phyloP scores from a whole-genome alignment of 2,329 filamentous ascomycete genomes.

The Sphaerostilbella broomeana region DNA sequence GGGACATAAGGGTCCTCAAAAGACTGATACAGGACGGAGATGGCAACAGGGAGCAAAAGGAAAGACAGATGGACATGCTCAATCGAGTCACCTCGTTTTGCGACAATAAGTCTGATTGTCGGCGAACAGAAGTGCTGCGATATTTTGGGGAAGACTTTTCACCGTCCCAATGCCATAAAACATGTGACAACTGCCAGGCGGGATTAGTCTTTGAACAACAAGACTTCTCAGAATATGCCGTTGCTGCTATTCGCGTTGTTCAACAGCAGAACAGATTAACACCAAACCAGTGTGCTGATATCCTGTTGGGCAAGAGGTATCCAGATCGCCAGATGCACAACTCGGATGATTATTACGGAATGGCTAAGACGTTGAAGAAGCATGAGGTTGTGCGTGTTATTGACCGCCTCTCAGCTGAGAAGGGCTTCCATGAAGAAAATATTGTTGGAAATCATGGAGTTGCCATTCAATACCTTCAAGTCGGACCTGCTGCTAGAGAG shows the following conservation, averaged over 20 bases:
- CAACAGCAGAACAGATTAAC: slow-evolving; percentile 57
- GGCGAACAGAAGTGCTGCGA: slow-evolving; percentile 78
- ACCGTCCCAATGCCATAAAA: slow-evolving; percentile 60
- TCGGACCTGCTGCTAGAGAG: slow-evolving; percentile 34
- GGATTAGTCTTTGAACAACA: slow-evolving; percentile 62
- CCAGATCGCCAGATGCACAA: slow-evolving; percentile 48
- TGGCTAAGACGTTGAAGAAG: slow-evolving; percentile 62
- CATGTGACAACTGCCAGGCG: slow-evolving; percentile 86
- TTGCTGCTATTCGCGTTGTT: slow-evolving; percentile 64
- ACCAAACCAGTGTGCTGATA: slow-evolving; percentile 73
- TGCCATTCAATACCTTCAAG: slow-evolving; percentile 63
- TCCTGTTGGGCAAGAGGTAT: slow-evolving; percentile 65
- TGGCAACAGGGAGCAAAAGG: slow-evolving; percentile 70
- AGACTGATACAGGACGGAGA: slow-evolving; percentile 81
- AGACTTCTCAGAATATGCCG: slow-evolving; percentile 72
- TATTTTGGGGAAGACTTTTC: slow-evolving; percentile 90
- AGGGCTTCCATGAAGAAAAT: slow-evolving; percentile 66
- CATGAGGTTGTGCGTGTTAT: slow-evolving; percentile 81
- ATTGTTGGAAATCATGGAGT: slow-evolving; percentile 49
- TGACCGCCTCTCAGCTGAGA: slow-evolving; percentile 65
- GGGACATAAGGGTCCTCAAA: slow-evolving; percentile 65
- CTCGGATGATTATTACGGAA: slow-evolving; percentile 58
- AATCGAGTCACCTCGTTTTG: slow-evolving; percentile 80
- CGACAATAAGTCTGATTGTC: slow-evolving; percentile 81
- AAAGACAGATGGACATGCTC: slow-evolving; percentile 78